Base-by-base conservation (phyloP, 768 basidiomycete species). In the Postia placenta region DNA sequence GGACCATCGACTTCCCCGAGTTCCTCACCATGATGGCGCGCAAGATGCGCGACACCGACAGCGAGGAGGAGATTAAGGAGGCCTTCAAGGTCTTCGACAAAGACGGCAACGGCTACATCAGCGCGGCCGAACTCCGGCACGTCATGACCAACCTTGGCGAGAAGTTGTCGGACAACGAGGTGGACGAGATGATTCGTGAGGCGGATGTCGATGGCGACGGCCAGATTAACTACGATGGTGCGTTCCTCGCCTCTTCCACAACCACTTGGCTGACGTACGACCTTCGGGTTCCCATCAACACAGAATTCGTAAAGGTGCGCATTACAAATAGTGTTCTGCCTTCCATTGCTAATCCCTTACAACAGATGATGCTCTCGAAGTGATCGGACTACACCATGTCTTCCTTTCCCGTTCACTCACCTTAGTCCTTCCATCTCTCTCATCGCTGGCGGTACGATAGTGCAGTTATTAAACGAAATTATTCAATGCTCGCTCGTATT, bases 21-120 rank as follows among this genome's bases (percentile, higher is more conserved):
- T 92, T 91, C 70, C 72, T 87, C 54, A 84, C 82, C 39, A 83
- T 86, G 84, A 86, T 85, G 84, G 83, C 84, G 52, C 74, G 87
- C 58, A 89, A 89, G 72, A 92, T 92, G 87, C 83, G 84, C 64
- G 89, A 94, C 65, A 88, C 87, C 20, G 92, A 94, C 64, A 80
- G 80, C 58, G 92, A 96, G 69, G 92, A 93, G 67, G 94, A 96
- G 72, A 88, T 98, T 68, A 83, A 81, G 66, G 90, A 94, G 74
- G 95, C 95, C 22, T 98, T 98, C 81, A 88, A 87, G 69, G 91
- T 92, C 47, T 96, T 96, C 60, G 94, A 97, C 70, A 93, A 91
- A 79, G 91, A 97, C 62, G 88, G 88, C 11, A 93, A 92, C 60
- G 94, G 93, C 15, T 87, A 75, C 62, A 96, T 97, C 69, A 85